Conservation (phyloP, 768 basidiomycete species). For the Rhodotorula toruloides region DNA sequence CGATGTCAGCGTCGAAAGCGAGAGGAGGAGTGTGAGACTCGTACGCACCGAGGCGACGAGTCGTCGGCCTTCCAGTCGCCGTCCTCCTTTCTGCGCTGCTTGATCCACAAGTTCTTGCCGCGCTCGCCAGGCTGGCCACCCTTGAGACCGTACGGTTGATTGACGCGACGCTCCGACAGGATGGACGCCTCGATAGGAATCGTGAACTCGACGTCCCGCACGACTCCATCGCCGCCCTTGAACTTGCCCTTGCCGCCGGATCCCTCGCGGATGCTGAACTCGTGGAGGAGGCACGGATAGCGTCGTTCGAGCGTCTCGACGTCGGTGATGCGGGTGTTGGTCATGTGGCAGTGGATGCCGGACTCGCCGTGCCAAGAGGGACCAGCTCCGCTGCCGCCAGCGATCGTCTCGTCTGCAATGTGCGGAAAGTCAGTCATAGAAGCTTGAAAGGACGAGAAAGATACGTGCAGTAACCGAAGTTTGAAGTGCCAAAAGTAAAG, state of each 20-base stretch:
- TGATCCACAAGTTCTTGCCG: constrained; percentile 82
- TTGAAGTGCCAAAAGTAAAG: constrained; percentile 73
- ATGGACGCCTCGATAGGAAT: constrained; percentile 78
- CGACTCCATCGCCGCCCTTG: constrained; percentile 76
- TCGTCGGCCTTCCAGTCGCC: constrained; percentile 54
- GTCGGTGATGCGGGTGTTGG: constrained; percentile 77
- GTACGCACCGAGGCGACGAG: not conserved
- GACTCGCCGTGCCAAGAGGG: constrained; percentile 84
- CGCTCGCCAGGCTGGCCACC: constrained; percentile 67
- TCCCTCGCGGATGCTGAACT: constrained; percentile 52
- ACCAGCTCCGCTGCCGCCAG: constrained; percentile 88
- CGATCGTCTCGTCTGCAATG: constrained; percentile 63
- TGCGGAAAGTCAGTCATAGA: not conserved
- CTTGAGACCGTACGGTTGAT: constrained; percentile 78
- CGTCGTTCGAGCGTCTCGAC: constrained; percentile 88
- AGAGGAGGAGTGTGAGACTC: not conserved
- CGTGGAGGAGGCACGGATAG: constrained; percentile 83
- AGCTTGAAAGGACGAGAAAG: no score
- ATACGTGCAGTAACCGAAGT: constrained; percentile 25
- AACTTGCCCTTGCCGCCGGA: constrained; percentile 41
- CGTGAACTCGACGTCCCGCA: constrained; percentile 75
- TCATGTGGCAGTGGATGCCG: constrained; percentile 60
- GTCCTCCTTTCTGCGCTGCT: constrained; percentile 42
- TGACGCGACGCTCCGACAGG: constrained; percentile 67
- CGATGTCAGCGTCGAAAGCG: not conserved